Evolutionary conservation across 805 yeast genomes (phyloP), one percentile per base, ranked within the genome.

Genomic region (Candida railenensis): DNA sequence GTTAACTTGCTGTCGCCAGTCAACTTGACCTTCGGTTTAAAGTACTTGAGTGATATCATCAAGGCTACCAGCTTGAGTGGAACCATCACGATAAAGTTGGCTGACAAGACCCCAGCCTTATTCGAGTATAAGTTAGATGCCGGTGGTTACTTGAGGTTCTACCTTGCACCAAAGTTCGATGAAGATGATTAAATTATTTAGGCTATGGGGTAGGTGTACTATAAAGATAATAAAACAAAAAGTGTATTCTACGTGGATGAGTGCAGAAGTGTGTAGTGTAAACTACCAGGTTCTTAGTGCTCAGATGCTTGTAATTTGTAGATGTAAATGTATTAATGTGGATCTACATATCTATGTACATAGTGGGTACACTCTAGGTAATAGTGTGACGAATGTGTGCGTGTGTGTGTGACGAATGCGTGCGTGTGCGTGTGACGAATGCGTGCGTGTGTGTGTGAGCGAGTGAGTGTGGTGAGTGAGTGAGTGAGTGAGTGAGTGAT

Each of bases 81-180:
- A 39, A 76, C 84, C 37, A 91, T 92, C 50, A 87, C 94, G 36
- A 78, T 94, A 53, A 87, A 89, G 68, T 79, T 94, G 61, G 87
- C 96, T 16, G 92, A 87, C 60, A 89, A 87, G 63, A 84, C 94
- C 14, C 99, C 99, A 30, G 96, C 97, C 37, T 74, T 90, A 66
- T 89, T 94, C 62, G 97, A 92, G 73, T 94, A 85, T 73, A 86
- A 85, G 69, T 76, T 94, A 63, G 84, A 89, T 52, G 75, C 67
- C 28, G 87, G 92, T 67, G 99, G 99, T 45, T 88, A 89, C 70
- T 76, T 94, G 66, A 85, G 96, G 66, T 94, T 87, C 81, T 94
- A 88, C 80, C 80, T 94, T 67, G 99, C 99, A 57, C 99, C 99
- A 49, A 92, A 94, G 78, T 89, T 94, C 65, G 96, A 87, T 54